These are phyloP conservation scores for Strobilomyces confusus DNA, from an alignment of 768 basidiomycete species.

Conservation along the genomic window DNA sequence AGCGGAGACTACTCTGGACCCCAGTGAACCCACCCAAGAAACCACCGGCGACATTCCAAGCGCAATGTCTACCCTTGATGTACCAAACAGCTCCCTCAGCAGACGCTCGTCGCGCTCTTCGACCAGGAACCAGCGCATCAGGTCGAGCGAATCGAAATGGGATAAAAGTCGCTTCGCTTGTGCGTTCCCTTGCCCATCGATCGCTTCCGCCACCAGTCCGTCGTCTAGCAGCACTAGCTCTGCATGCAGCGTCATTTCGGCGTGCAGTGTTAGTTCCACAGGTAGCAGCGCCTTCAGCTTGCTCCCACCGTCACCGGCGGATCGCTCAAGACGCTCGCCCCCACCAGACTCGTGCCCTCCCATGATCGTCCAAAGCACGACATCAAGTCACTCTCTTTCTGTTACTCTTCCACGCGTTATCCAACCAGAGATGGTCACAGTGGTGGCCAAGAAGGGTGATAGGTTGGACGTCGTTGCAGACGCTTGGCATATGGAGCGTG, in stretches of 20 bases:
- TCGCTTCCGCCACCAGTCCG: constrained; percentile 19
- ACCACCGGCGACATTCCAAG: constrained; percentile 14
- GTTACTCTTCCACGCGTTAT: constrained; percentile 47
- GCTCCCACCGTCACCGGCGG: constrained; percentile 26
- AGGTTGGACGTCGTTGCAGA: constrained; percentile 55
- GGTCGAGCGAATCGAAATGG: constrained; percentile 24
- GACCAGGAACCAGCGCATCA: constrained; percentile 23
- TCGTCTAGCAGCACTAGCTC: constrained; percentile 25
- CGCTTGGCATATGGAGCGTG: constrained; percentile 56
- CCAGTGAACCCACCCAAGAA: constrained; percentile 15
- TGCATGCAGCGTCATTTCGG: constrained; percentile 25
- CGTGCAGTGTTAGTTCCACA: constrained; percentile 17
- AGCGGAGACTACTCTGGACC: constrained; percentile 21
- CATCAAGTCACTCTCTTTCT: constrained; percentile 40
- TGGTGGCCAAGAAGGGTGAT: constrained; percentile 57
- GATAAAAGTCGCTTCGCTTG: constrained; percentile 29
- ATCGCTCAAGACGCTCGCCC: constrained; percentile 30
- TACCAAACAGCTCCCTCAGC: constrained; percentile 23
- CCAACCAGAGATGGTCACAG: constrained; percentile 60
- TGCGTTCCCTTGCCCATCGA: constrained; percentile 28
- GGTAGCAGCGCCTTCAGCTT: constrained; percentile 12
- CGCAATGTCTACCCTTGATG: constrained; percentile 25
- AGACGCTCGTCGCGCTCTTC: constrained; percentile 31
- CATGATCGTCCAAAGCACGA: constrained; percentile 42
- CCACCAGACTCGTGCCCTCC: constrained; percentile 37